Base-by-base conservation (phyloP, 2,329 filamentous ascomycete species). In the Aureobasidium leucospermi region DNA sequence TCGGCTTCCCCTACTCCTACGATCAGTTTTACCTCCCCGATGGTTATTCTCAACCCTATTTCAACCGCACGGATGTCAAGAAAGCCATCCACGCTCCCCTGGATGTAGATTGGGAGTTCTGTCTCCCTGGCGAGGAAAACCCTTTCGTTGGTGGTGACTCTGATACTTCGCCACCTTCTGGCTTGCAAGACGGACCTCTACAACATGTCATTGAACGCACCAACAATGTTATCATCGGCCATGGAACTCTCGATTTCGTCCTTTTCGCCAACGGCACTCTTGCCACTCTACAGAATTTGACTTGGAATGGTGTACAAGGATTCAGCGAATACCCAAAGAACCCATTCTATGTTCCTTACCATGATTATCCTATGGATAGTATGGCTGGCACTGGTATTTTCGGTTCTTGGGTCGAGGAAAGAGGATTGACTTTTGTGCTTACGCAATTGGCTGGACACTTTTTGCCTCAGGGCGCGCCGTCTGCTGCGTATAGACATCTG, bases 61-160 rank as follows among this genome's bases (percentile, higher is more conserved):
- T 73, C 66, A 72, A 73, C 63, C 67, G 69, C 34, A 67, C 66
- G 3, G 70, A 72, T 41, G 72, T 74, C 19, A 70, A 74, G 58
- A 65, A 66, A 13, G 71, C 69, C 15, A 70, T 74, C 63, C 69
- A 74, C 61, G 72, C 70, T 2, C 72, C 72, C 0, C 45, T 61
- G 4, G 55, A 59, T 9, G 62, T 63, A 4, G 49, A 66, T 36
- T 55, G 51, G 51, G 23, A 55, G 6, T 73, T 67, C 62, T 45
- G 47, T 5, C 61, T 68, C 41, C 71, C 69, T 61, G 62, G 67
- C 34, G 62, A 65, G 32, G 43, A 58, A 15, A 64, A 61, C 29
- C 60, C 68, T 19, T 65, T 68, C 55, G 51, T 55, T 1, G 51
- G 51, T 34, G 62, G 61, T 11, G 39, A 55, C 15, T 63, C 58